Evolutionary conservation across 257 asterid genomes (phyloP), one percentile per base, ranked within the genome.

Genomic region (Nicotiana knightiana): DNA sequence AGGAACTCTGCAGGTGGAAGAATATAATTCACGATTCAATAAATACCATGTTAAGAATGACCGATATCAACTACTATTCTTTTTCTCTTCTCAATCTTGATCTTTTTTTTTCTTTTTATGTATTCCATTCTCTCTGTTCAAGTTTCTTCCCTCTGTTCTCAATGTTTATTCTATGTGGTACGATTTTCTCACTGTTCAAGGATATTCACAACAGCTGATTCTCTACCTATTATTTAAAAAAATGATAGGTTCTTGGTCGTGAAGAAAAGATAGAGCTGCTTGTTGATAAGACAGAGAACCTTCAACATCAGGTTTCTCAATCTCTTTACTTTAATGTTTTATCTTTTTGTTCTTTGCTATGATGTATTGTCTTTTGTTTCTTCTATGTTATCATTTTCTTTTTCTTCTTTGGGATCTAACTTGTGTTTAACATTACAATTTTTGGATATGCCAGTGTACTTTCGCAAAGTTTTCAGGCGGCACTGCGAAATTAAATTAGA

Each of bases 241-340:
- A 15, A 32, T 32, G 15, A 26, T 51, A 83, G 86, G 86, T 79
- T 59, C 86, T 83, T 55, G 86, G 79, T 35, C 86, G 81, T 79
- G 86, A 83, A 57, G 86, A 83, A 66, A 83, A 83, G 79, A 83
- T 83, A 21, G 86, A 83, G 86, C 83, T 83, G 53, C 83, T 83
- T 6, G 83, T 79, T 43, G 83, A 83, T 70, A 83, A 83, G 67
- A 83, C 83, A 6, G 83, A 83, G 71, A 83, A 83, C 68, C 86
- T 83, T 79, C 82, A 57, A n/a, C 79, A 64, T 54, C 83, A 83
- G 86, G 81, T 83, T 80, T 64, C 64, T 51, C 24, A 28, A 26
- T 46, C 24, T 24, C 62, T 6, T 5, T 51, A 39, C 6, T 6
- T 75, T 51, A 6, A 57, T 53, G 80, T 57, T 48, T 26, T 26